Evolutionary conservation across 2,329 filamentous ascomycete species (phyloP).

Genomic region (Sclerotinia spermophila): DNA sequence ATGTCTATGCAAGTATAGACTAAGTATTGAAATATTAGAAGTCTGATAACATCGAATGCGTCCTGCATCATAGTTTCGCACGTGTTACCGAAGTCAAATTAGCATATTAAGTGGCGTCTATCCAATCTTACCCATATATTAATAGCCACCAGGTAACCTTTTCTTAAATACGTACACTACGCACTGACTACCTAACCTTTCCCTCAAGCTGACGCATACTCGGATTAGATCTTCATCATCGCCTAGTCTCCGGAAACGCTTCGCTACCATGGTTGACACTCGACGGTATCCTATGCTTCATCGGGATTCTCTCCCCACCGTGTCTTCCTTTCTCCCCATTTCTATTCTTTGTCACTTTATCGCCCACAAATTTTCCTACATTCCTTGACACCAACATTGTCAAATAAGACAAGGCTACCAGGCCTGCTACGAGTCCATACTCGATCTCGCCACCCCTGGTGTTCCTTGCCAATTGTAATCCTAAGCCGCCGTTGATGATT

Average conservation of each 20-base stretch:
- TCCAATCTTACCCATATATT: background rate
- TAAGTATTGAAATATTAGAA: background rate
- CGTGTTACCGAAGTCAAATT: too few species aligned
- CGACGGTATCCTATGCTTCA: background rate
- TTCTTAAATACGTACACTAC: background rate
- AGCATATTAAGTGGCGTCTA: background rate
- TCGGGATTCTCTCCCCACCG: background rate
- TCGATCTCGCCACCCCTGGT: conserved; percentile 45
- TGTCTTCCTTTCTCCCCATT: background rate
- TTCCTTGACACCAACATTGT: background rate
- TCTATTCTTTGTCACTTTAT: background rate
- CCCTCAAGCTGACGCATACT: background rate
- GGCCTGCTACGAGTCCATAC: conserved; percentile 53
- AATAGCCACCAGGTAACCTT: background rate
- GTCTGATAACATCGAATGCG: background rate
- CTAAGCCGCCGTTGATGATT: conserved; percentile 61
- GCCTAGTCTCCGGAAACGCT: background rate
- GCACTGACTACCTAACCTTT: background rate
- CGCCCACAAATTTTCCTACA: background rate
- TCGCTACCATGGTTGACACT: background rate
- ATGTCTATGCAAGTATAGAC: background rate
- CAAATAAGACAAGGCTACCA: conserved; percentile 47
- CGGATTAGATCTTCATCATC: background rate
- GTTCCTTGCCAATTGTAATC: conserved; percentile 49
- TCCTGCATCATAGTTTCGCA: background rate